phyloP scores from a whole-genome alignment of 805 yeast genomes.

The Monosporozyma aerobia region DNA sequence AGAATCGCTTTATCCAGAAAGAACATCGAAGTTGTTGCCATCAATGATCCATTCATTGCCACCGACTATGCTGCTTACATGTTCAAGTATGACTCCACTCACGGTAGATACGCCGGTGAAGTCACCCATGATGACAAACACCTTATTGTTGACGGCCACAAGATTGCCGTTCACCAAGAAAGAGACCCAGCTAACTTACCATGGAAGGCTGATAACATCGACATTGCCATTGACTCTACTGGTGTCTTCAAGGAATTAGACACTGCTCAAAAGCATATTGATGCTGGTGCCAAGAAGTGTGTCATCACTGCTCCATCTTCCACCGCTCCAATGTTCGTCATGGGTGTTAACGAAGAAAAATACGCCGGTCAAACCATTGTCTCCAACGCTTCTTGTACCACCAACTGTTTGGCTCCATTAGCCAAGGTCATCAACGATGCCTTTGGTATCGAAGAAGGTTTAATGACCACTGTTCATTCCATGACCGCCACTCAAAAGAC shows the following conservation, averaged over 20 bases:
- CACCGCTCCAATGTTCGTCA: slow-evolving; percentile 65
- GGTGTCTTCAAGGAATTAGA: slow-evolving; percentile 60
- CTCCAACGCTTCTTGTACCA: slow-evolving; percentile 66
- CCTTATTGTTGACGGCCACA: slow-evolving; percentile 45
- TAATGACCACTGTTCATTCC: slow-evolving; percentile 68
- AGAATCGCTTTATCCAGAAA: slow-evolving; percentile 51
- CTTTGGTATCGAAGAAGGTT: slow-evolving; percentile 63
- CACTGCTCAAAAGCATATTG: slow-evolving; percentile 59
- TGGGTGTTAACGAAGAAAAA: slow-evolving; percentile 57
- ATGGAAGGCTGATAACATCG: slow-evolving; percentile 56
- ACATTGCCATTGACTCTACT: slow-evolving; percentile 59
- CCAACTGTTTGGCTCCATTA: slow-evolving; percentile 66
- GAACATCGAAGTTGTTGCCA: slow-evolving; percentile 49
- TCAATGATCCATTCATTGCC: slow-evolving; percentile 63
- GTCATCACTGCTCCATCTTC: slow-evolving; percentile 63
- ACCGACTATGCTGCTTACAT: slow-evolving; percentile 64
- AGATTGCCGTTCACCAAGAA: slow-evolving; percentile 47
- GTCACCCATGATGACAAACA: slow-evolving; percentile 44
- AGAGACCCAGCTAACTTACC: slow-evolving; percentile 60
- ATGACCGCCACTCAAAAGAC: slow-evolving; percentile 66
- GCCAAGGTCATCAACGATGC: slow-evolving; percentile 57
- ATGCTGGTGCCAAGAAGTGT: slow-evolving; percentile 67
- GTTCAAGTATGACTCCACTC: slow-evolving; percentile 70
- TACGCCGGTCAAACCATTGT: slow-evolving; percentile 50
- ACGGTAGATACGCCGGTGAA: slow-evolving; percentile 53